Evolutionary conservation across 164 flowering plant species (phyloP), one percentile per base, ranked within the genome.

Genomic region (Vitis labrusca): DNA sequence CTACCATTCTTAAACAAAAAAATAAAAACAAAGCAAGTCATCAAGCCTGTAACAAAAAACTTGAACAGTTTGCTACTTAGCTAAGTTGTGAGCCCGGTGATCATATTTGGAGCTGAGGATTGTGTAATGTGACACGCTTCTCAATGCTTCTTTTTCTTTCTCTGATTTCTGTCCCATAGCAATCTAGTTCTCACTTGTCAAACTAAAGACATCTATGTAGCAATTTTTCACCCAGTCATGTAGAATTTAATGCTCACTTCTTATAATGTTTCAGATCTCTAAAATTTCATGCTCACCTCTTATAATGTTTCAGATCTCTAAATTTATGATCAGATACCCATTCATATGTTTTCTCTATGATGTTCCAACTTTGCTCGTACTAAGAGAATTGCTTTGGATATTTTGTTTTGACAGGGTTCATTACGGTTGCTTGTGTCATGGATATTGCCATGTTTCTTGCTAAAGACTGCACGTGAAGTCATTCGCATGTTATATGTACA

Each of bases 381-480:
- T 52, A 59, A 56, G 59, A 59, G 60, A 55, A 15, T 63, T 62
- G 53, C 11, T 58, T 59, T 72, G 61, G 23, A 13, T 59, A 52
- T 47, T 63, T 59, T 23, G 71, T 68, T 59, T 63, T 44, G 56
- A 54, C 80, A 94, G 98, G 85, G 67, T 30, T 88, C 87, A 56
- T 63, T 83, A 14, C 84, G 87, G 30, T 53, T 85, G 79, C 83
- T 94, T 9, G 23, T 79, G 9, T n/a, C 71, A 56, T 92, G 90
- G 91, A 73, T 83, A 37, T 48, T 88, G 10, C 92, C 95, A 29
- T 87, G 92, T 70, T 73, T 88, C 66, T n/a, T 89, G 47, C 50
- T 91, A 68, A 92, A 92, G 80, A 77, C 83, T 63, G 81, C 54
- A 1, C 88, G 91, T 54, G 97, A 91, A 68, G 73, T 87, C 30